These are phyloP conservation scores for Omphalotus guepiniiformis DNA, from an alignment of 768 basidiomycete genomes.

Conservation along the genomic window DNA sequence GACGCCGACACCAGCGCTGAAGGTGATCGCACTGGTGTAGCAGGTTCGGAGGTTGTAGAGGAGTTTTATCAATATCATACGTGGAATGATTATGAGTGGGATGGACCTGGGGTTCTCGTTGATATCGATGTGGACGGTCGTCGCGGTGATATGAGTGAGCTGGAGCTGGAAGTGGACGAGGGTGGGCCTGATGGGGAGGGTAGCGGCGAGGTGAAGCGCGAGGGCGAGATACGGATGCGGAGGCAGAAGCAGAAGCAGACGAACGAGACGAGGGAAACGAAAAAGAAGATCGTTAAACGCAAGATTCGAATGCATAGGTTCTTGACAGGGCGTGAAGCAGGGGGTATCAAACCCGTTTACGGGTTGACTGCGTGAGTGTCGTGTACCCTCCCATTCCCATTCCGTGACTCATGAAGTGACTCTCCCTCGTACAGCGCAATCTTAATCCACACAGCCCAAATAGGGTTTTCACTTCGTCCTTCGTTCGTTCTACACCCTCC, in stretches of 20 bases:
- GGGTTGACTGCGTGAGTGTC: slow-evolving; percentile 78
- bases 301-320: slow-evolving; percentile 67
- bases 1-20: slow-evolving; percentile 37
- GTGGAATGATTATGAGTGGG: slow-evolving; percentile 47
- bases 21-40: background rate
- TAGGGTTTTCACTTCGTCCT: slow-evolving; percentile 45
- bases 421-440: slow-evolving; percentile 44
- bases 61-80: slow-evolving; percentile 64
- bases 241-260: too few species aligned
- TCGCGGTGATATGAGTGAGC: too few species aligned
- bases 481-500: too few species aligned
- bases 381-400: background rate
- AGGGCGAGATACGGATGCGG: too few species aligned
- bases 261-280: too few species aligned
- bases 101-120: slow-evolving; percentile 24
- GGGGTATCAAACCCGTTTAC: slow-evolving; percentile 84
- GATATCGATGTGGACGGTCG: too few species aligned
- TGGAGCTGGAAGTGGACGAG: too few species aligned
- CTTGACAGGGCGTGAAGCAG: slow-evolving; percentile 80
- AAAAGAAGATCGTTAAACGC: too few species aligned
- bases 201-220: too few species aligned
- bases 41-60: too few species aligned
- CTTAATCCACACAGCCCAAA: slow-evolving; percentile 38
- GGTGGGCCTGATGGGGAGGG: too few species aligned
- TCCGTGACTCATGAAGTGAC: background rate